A percentile compares a stretch with the other conserved stretches of the same genome.
Conservation (phyloP, 257 asterid species). For the Scutellaria barbata region DNA sequence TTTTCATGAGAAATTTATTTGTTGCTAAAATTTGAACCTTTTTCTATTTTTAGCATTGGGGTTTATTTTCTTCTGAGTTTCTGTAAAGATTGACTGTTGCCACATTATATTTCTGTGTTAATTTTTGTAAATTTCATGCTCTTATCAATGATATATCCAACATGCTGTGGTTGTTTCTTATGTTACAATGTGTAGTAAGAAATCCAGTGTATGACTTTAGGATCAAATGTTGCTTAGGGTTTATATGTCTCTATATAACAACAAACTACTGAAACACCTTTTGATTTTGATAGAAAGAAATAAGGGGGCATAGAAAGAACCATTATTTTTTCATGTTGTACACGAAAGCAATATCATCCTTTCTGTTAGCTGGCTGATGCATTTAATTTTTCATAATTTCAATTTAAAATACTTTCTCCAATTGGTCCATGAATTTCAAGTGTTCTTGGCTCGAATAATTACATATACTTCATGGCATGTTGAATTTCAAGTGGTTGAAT, state of each 20-base stretch:
- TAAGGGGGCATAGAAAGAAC: constrained; percentile 6
- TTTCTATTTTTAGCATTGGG: constrained; percentile 44
- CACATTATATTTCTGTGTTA: background rate
- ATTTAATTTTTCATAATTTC: background rate
- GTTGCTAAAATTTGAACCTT: background rate
- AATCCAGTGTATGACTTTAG: background rate
- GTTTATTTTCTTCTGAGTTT: constrained; percentile 18
- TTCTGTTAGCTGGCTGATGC: background rate
- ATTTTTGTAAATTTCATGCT: background rate
- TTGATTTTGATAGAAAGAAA: background rate
- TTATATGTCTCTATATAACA: constrained; percentile 2
- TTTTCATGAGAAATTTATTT: constrained; percentile 6
- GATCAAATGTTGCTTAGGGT: constrained; percentile 6
- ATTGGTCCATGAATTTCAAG: background rate
- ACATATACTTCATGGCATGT: constrained; percentile 13
- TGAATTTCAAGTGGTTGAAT: background rate
- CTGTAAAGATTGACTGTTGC: background rate
- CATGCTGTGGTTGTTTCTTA: constrained; percentile 17
- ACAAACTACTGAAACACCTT: background rate
- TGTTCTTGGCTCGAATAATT: background rate
- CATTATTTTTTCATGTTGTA: background rate
- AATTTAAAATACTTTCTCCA: background rate
- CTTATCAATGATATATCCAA: background rate
- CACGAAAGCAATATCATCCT: constrained; percentile 5
- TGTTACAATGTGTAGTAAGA: background rate